Base-by-base conservation (phyloP, 805 yeast genomes). In the Ogataea paradorogensis region DNA sequence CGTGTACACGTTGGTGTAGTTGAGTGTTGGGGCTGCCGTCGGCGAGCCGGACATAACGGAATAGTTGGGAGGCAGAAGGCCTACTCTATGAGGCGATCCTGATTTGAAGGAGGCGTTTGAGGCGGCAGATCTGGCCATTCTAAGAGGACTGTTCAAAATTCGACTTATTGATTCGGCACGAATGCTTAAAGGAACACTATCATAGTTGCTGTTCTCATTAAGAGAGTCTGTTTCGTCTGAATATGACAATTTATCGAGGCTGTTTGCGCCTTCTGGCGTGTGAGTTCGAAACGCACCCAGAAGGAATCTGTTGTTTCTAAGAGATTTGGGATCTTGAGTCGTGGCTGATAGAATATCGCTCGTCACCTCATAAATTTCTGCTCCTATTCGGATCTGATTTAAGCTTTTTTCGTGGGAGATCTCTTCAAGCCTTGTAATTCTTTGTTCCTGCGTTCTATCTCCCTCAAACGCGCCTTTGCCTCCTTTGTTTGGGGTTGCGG, bases 311-410 rank as follows among this genome's bases (percentile, higher is more conserved):
- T 22, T 38, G 27, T 41, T 24, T 33, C 54, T 32, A n/a, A 47
- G 14, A 3, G 54, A 50, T 18, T 40, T 47, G 15, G 51, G 51
- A 33, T 47, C 54, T 26, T 44, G 47, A 7, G 50, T 42, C 6
- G 50, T 46, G 20, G 51, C 41, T 3, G 54, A 50, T 13, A 50
- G 32, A 13, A 50, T 47, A 29, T 50, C 54, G 36, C 54, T 50
- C 3, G 54, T 50, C 13, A 50, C 46, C 32, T 50, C 54, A 25
- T 46, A 50, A 10, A 42, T 33, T 22, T 46, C 51, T 3, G 48
- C 40, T 8, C 52, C 51, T 15, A 50, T 37, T 15, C 28, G 28
- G 23, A 50, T 42, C 24, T 45, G 41, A 28, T 40, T 43, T 35
- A 50, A 13, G 36, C 38, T 36, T 34, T 45, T 43, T 38, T 42